Percentiles rank a stretch among this genome's conserved stretches.
These are phyloP conservation scores for Phialocephala subalpina DNA, from an alignment of 2,329 filamentous ascomycete species.

Conservation along the genomic window DNA sequence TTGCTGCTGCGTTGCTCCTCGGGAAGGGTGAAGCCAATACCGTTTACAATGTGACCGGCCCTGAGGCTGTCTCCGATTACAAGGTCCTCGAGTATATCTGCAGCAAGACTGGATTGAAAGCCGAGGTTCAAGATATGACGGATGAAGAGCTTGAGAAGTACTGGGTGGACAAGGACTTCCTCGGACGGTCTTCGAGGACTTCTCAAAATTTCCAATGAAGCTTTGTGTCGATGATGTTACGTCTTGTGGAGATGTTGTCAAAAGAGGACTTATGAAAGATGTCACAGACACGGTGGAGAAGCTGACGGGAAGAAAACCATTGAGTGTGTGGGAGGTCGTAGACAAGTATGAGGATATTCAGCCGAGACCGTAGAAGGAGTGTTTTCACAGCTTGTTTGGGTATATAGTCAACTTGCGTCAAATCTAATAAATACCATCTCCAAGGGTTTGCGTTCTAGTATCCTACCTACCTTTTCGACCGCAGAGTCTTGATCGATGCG, in stretches of 20 bases:
- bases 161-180: conserved; percentile 27
- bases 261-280: conserved; percentile 15
- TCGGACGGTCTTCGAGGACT: conserved; percentile 28
- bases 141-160: conserved; percentile 32
- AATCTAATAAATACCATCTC: too few species aligned
- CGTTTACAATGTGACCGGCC: conserved; percentile 32
- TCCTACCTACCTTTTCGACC: too few species aligned
- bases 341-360: conserved; percentile 10
- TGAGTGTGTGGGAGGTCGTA: conserved; percentile 10
- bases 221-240: conserved; percentile 34
- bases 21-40: conserved; percentile 27
- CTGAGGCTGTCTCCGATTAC: conserved; percentile 31
- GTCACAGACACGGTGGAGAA: conserved; percentile 18
- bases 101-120: conserved; percentile 30
- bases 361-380: conserved; percentile 4
- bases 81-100: conserved; percentile 36
- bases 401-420: too few species aligned
- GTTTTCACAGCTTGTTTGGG: too few species aligned
- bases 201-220: conserved; percentile 31
- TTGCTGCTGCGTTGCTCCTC: conserved; percentile 32
- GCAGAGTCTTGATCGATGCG: too few species aligned
- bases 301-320: conserved; percentile 13
- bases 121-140: conserved; percentile 27
- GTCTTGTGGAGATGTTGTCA: conserved; percentile 29
- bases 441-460: too few species aligned